Conservation (phyloP, 345 rosid species). For the Aethionema arabicum region DNA sequence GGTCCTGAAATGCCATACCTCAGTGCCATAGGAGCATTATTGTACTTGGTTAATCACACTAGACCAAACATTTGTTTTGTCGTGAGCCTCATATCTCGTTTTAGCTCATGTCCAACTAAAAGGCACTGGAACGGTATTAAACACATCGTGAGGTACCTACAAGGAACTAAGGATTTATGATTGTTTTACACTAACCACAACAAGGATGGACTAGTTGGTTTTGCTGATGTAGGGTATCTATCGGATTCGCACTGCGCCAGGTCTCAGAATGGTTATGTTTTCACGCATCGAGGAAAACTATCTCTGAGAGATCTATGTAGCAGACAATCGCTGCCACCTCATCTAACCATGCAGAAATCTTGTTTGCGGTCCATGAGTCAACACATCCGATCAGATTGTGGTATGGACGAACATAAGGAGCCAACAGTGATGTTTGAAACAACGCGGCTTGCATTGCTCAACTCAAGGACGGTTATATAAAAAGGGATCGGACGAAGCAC, state of each 20-base stretch:
- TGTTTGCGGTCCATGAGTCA: neutral
- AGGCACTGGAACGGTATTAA: no score
- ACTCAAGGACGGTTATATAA: neutral
- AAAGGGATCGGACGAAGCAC: neutral
- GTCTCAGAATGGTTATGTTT: neutral
- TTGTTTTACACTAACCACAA: no score
- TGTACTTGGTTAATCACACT: no score
- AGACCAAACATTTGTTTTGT: no score
- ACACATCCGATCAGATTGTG: neutral
- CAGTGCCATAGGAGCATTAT: no score
- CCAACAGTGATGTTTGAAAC: neutral
- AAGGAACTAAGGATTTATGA: no score
- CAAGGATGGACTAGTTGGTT: neutral
- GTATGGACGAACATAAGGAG: neutral
- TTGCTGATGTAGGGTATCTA: neutral
- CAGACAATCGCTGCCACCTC: neutral
- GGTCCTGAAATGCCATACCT: no score
- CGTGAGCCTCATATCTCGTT: no score
- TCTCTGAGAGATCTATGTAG: no score
- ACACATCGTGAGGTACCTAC: no score
- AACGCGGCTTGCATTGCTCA: neutral
- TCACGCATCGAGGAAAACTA: neutral
- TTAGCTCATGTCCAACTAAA: neutral
- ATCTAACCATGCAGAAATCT: neutral
- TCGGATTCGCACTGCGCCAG: neutral